phyloP scores from a whole-genome alignment of 2,329 filamentous ascomycete species.

The Colletotrichum aenigma region DNA sequence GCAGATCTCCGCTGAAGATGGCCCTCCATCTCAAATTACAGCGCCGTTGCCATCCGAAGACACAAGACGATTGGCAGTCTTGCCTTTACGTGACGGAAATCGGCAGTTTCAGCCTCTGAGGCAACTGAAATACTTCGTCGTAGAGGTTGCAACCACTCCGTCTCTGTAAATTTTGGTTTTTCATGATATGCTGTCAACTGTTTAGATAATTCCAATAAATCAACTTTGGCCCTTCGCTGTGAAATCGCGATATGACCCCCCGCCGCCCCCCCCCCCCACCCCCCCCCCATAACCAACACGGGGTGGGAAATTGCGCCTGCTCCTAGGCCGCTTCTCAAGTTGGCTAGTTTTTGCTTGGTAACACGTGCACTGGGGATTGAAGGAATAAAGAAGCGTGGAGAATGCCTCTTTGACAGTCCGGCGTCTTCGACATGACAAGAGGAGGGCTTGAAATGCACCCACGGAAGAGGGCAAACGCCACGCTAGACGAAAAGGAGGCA shows the following conservation, averaged over 20 bases:
- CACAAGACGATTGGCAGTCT: not conserved
- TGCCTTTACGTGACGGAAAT: not conserved
- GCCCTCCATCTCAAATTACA: not conserved
- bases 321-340: not conserved
- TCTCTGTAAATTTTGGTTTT: not conserved
- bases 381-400: not conserved
- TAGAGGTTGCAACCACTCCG: not conserved
- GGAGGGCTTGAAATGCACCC: not conserved
- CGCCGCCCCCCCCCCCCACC: no score
- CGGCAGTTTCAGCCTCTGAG: constrained; percentile 1
- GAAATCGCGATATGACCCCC: not conserved
- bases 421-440: not conserved
- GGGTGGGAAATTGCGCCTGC: not conserved
- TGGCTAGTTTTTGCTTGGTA: not conserved
- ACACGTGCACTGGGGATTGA: not conserved
- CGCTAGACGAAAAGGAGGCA: constrained; percentile 1
- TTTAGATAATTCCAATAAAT: not conserved
- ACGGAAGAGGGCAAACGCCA: not conserved
- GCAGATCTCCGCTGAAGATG: not conserved
- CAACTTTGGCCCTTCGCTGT: not conserved
- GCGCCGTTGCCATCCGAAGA: not conserved
- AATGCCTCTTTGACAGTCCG: not conserved
- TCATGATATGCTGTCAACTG: not conserved
- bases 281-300: not conserved
- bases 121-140: not conserved